Base-by-base conservation (phyloP, 306 rosid genomes). In the Ormosia emarginata region DNA sequence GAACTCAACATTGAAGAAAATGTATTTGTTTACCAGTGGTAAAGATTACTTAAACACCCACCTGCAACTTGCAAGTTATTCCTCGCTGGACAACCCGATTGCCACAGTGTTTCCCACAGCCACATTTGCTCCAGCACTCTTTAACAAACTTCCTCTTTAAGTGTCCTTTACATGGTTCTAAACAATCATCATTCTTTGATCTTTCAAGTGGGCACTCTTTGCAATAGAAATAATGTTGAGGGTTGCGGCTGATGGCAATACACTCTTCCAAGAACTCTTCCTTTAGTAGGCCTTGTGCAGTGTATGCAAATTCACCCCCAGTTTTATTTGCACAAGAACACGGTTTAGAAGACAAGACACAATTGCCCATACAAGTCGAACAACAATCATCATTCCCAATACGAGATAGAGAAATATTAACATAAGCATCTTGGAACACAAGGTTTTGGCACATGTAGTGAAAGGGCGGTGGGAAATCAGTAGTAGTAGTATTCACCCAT, bases 101-200 rank as follows among this genome's bases (percentile, higher is more conserved):
- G 53, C 98, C 98, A 80, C 99, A 95, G 29, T 86, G 89, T 73
- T 81, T 91, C 68, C 66, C 86, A 82, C 99, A 95, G 84, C 98
- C 97, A 78, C 99, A 95, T 85, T 91, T 95, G 70, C 88, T 82
- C 99, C 99, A 95, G 81, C 99, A 95, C 83, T 95, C 99, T 72
- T 93, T 93, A 44, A 95, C 89, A 85, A 93, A 90, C 50, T 86
- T 89, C 83, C 92, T 89, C 86, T 81, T 87, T 11, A 86, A 62
- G 86, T 95, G 99, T 84, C 99, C 99, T 87, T 95, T 95, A 87
- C 99, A 95, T 64, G 94, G 91, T 88, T 93, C 98, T 66, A 85
- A 73, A 81, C 85, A 91, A 77, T 83, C 92, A 77, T 90, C 94
- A 65, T 83, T 86, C 89, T 87, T 92, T 37, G 88, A 67, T 67